A percentile compares a stretch with the other conserved stretches of the same genome.
Evolutionary conservation across 108 stramenopile genomes (phyloP).

Genomic region (Nitzschia putrida): DNA sequence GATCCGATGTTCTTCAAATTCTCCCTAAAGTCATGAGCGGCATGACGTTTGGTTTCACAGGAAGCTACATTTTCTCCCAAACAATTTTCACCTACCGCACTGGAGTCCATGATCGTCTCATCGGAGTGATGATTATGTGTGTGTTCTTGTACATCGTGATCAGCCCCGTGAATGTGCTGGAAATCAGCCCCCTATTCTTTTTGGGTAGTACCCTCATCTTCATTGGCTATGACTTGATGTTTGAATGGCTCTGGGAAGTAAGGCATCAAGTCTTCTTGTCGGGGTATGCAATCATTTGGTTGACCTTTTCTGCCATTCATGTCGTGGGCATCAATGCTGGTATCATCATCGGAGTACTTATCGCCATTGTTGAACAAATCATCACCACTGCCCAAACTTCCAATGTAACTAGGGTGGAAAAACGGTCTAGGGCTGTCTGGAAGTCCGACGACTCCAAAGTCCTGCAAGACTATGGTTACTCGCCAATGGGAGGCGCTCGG

Average conservation of each 20-base stretch:
- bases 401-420: constrained; percentile 50
- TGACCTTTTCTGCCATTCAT: constrained; percentile 87
- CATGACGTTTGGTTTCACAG: constrained; percentile 86
- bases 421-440: constrained; percentile 79
- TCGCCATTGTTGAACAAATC: constrained; percentile 79
- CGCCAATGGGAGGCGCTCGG: constrained; percentile 40
- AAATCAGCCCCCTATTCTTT: constrained; percentile 88
- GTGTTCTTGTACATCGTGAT: constrained; percentile 70
- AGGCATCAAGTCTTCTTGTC: constrained; percentile 73
- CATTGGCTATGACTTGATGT: constrained; percentile 90
- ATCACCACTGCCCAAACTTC: constrained; percentile 67
- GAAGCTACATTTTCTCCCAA: constrained; percentile 96
- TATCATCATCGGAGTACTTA: constrained; percentile 69
- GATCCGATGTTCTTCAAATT: background rate
- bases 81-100: constrained; percentile 98
- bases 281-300: constrained; percentile 79
- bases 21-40: constrained; percentile 68
- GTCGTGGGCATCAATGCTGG: constrained; percentile 86
- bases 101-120: constrained; percentile 70
- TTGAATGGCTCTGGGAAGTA: constrained; percentile 91
- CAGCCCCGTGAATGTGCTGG: constrained; percentile 72
- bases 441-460: constrained; percentile 61
- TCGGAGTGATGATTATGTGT: constrained; percentile 75
- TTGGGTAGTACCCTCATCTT: constrained; percentile 91
- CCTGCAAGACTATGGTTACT: constrained; percentile 66